Base-by-base conservation (phyloP, 441 rosid species). In the Adansonia gregorii region DNA sequence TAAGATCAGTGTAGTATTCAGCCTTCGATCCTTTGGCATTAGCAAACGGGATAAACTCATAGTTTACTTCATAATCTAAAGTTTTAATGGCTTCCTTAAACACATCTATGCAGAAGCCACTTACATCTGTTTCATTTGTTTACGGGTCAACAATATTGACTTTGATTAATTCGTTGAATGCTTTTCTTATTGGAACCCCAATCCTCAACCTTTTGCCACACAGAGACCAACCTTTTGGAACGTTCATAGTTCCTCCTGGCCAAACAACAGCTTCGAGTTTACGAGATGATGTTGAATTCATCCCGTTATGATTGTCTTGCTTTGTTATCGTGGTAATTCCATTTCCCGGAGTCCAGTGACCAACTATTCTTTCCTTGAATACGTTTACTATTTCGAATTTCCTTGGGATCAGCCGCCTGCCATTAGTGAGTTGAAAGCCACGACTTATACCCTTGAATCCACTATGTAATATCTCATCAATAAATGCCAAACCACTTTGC, bases 351-450 rank as follows among this genome's bases (percentile, higher is more conserved):
- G 2, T 69, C 59, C 73, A 69, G 3, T 69, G 51, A 24, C 73
- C 73, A 67, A 67, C 12, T 67, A 14, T 51, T 31, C 59, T 49
- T 49, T 49, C 73, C 73, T 69, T 49, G 73, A 69, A 69, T 61
- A 87, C 67, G 68, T 84, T 87, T 45, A 86, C 84, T 27, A 87
- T 84, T 79, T 87, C 85, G 31, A 82, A 81, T 76, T 70, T 63
- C 8, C 52, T 12, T 12, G 85, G 74, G 39, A 58, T 4, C 14
- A 79, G 60, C 55, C 39, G 39, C 39, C 73, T 82, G 24, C 80
- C 82, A 35, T 79, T 75, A 8, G 51, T 3, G 14, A 87, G 51
- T 8, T 61, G 67, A 52, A 87, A 73, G 15, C 79, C 83, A 75
- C 86, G 85, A 61, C 78, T 78, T 14, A 86, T 51, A 76, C 88